phyloP scores from a whole-genome alignment of 1,139 yeast genomes.

The Barnettozyma hawaiiensis region DNA sequence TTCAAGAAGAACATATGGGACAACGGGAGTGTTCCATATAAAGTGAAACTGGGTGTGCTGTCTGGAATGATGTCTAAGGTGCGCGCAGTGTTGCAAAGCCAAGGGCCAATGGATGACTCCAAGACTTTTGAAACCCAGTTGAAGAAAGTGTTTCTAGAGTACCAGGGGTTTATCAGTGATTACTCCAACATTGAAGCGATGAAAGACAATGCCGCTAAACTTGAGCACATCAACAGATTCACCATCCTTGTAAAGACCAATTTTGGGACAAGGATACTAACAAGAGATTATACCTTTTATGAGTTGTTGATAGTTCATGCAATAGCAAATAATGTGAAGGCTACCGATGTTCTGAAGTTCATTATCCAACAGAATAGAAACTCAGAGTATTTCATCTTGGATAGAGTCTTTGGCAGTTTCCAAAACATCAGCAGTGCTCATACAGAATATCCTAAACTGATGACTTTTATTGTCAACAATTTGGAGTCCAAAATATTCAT shows the following conservation, averaged over 20 bases:
- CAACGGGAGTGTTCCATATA: conserved; percentile 1
- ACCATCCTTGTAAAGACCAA: conserved; percentile 15
- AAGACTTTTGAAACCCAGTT: not conserved
- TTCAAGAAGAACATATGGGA: conserved; percentile 13
- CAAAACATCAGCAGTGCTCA: conserved; percentile 4
- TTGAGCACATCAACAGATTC: conserved; percentile 18
- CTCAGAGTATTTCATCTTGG: conserved; percentile 11
- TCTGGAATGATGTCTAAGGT: conserved; percentile 12
- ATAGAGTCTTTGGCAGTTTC: conserved; percentile 5
- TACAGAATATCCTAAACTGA: not conserved
- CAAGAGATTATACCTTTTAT: conserved; percentile 9
- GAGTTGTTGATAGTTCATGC: conserved; percentile 9
- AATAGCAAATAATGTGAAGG: conserved; percentile 5
- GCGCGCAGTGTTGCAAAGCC: conserved; percentile 3
- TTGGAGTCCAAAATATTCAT: conserved; percentile 22
- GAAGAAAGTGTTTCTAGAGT: not conserved
- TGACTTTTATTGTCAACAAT: conserved; percentile 19
- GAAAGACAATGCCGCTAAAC: not conserved
- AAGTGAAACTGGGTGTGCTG: conserved; percentile 8
- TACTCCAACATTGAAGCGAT: conserved; percentile 1
- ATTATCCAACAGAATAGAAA: conserved; percentile 15
- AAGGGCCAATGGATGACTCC: not conserved
- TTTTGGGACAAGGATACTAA: conserved; percentile 12
- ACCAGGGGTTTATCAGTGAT: conserved; percentile 4
- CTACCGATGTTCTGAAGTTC: conserved; percentile 17